Conservation (phyloP, 768 basidiomycete species). For the Lactarius sp. region DNA sequence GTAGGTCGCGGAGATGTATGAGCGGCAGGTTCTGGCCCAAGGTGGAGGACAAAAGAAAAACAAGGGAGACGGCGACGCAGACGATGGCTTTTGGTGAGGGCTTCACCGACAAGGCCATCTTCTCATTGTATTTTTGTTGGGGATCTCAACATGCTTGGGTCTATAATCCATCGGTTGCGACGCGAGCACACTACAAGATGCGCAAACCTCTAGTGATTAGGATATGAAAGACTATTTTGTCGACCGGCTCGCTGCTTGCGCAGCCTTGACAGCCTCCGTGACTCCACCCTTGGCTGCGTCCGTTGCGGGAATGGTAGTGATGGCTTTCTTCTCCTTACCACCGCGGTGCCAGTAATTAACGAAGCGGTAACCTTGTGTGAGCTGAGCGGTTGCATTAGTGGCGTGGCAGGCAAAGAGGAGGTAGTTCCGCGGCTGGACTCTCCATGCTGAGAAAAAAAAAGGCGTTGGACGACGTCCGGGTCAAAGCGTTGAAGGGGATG, state of each 20-base stretch:
- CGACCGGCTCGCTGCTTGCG: slow-evolving; percentile 24
- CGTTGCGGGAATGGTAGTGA: slow-evolving; percentile 15
- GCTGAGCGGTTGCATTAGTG: slow-evolving; percentile 86
- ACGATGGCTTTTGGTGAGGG: slow-evolving; percentile 73
- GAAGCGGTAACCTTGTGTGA: slow-evolving; percentile 79
- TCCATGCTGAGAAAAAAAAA: slow-evolving; percentile 61
- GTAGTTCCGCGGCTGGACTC: slow-evolving; percentile 93
- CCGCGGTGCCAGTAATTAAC: slow-evolving; percentile 88
- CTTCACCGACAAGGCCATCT: neutral
- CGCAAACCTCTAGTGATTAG: slow-evolving; percentile 13
- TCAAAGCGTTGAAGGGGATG: neutral
- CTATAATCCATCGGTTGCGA: neutral
- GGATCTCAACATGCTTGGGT: slow-evolving; percentile 4
- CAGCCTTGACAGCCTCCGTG: slow-evolving; percentile 47
- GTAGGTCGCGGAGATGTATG: slow-evolving; percentile 92
- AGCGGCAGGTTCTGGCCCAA: slow-evolving; percentile 79
- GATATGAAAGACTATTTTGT: slow-evolving; percentile 22
- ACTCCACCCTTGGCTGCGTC: slow-evolving; percentile 38
- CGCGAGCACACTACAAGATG: slow-evolving; percentile 1
- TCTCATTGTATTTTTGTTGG: slow-evolving; percentile 4
- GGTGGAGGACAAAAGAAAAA: slow-evolving; percentile 66
- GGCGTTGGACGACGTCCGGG: neutral
- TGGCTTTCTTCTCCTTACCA: slow-evolving; percentile 65
- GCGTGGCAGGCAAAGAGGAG: slow-evolving; percentile 90
- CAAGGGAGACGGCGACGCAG: slow-evolving; percentile 53